These are phyloP conservation scores for Saccharomycopsis javanensis DNA, from an alignment of 805 yeast species.

Conservation along the genomic window DNA sequence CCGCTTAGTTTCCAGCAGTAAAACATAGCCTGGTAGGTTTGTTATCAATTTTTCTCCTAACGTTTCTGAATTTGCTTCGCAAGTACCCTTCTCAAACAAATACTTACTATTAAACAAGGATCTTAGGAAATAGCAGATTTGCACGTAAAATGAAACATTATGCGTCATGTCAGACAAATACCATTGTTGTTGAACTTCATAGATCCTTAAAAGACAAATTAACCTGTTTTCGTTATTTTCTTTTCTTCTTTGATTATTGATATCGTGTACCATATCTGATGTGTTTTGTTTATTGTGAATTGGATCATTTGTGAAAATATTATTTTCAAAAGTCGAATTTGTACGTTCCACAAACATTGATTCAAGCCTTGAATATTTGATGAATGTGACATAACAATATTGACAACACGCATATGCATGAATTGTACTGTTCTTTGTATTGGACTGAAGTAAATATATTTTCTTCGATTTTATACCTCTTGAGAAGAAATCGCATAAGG, in stretches of 20 bases:
- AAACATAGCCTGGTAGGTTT: not conserved
- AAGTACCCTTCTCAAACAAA: not conserved
- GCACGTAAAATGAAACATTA: not conserved
- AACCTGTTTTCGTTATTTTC: not conserved
- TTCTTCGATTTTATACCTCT: not conserved
- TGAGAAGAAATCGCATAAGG: not conserved
- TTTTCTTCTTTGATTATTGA: not conserved
- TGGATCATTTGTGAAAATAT: not conserved
- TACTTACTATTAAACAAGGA: not conserved
- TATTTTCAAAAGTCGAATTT: not conserved
- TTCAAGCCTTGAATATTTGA: not conserved
- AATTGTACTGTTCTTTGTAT: not conserved
- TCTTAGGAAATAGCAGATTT: not conserved
- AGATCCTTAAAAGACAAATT: not conserved
- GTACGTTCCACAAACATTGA: not conserved
- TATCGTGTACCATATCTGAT: not conserved
- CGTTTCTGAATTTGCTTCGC: not conserved
- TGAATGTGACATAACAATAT: not conserved
- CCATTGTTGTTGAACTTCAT: slow-evolving; percentile 1
- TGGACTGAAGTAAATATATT: not conserved
- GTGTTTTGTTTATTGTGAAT: not conserved
- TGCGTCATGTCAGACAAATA: not conserved
- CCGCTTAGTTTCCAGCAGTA: not conserved
- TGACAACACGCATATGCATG: not conserved
- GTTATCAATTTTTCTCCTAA: not conserved